Evolutionary conservation across 352 stramenopile species (phyloP).

Genomic region (Globisporangium acanthophoron): DNA sequence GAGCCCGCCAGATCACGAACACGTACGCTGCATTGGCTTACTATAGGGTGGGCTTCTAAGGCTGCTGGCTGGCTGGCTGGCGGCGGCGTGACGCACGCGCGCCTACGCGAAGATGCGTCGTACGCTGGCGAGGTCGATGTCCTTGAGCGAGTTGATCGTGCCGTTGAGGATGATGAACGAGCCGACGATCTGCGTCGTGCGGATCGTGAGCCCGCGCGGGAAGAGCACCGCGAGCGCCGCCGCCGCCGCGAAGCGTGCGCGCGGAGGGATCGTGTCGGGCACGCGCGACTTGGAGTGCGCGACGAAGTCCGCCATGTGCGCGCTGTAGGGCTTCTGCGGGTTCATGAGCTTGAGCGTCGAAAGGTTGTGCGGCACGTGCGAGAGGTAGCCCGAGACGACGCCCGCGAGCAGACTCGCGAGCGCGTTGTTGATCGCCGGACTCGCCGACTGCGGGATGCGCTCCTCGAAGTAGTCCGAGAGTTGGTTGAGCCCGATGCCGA

Average conservation of each 20-base stretch:
- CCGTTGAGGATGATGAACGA: conserved; percentile 94
- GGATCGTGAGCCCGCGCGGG: conserved; percentile 85
- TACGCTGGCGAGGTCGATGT: conserved; percentile 57
- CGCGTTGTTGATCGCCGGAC: conserved; percentile 82
- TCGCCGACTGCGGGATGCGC: conserved; percentile 63
- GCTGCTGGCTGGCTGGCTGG: too few relatives aligned
- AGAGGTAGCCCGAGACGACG: conserved; percentile 91
- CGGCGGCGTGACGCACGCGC: too few relatives aligned
- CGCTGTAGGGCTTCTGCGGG: conserved; percentile 79
- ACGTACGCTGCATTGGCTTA: background rate
- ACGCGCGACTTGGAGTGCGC: conserved; percentile 78
- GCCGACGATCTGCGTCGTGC: conserved; percentile 89
- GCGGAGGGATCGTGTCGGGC: conserved; percentile 64
- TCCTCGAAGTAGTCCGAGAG: conserved; percentile 93
- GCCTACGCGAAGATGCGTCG: conserved; percentile 27
- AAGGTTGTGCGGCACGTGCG: conserved; percentile 94
- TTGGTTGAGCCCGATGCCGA: conserved; percentile 92
- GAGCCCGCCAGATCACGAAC: background rate
- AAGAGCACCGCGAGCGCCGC: conserved; percentile 81
- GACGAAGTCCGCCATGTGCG: conserved; percentile 85
- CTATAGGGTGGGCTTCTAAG: too few relatives aligned
- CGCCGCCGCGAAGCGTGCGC: conserved; percentile 58
- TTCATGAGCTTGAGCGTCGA: conserved; percentile 95
- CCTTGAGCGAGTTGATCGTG: conserved; percentile 89
- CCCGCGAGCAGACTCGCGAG: conserved; percentile 85